A percentile compares a stretch with the other conserved stretches of the same genome.
These are phyloP conservation scores for Citrullus mucosospermus DNA, from an alignment of 306 rosid species.

Conservation along the genomic window DNA sequence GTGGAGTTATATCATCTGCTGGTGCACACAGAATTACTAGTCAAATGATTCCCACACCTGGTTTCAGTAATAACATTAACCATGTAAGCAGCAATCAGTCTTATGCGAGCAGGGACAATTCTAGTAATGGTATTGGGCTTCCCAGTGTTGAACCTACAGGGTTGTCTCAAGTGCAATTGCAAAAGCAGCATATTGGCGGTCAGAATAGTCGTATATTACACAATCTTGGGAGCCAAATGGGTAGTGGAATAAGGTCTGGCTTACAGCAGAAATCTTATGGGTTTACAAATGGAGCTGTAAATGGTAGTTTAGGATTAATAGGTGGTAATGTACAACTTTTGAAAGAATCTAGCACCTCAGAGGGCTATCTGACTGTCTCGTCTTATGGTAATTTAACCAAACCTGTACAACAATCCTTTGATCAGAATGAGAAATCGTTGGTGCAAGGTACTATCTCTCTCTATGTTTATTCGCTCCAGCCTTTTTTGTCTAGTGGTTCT, in stretches of 20 bases:
- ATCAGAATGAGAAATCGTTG: slow-evolving; percentile 45
- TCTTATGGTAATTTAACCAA: slow-evolving; percentile 51
- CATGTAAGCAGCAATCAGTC: slow-evolving; percentile 26
- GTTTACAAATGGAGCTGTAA: slow-evolving; percentile 61
- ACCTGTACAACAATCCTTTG: slow-evolving; percentile 54
- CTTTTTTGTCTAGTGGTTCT: neutral
- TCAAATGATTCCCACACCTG: slow-evolving; percentile 99
- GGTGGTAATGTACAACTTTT: slow-evolving; percentile 46
- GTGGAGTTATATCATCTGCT: slow-evolving; percentile 57
- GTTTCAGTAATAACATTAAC: slow-evolving; percentile 44
- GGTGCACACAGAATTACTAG: slow-evolving; percentile 57
- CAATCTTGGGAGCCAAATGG: slow-evolving; percentile 59
- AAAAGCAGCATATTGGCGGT: slow-evolving; percentile 56
- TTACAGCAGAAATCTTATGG: slow-evolving; percentile 69
- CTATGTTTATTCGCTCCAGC: neutral
- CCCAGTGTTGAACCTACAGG: slow-evolving; percentile 53
- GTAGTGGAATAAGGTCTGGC: slow-evolving; percentile 63
- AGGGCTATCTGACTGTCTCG: slow-evolving; percentile 38
- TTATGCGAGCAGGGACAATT: slow-evolving; percentile 48
- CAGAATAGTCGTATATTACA: slow-evolving; percentile 68
- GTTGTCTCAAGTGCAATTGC: slow-evolving; percentile 56
- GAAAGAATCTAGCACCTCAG: slow-evolving; percentile 56
- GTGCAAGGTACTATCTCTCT: slow-evolving; percentile 43
- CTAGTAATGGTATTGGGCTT: slow-evolving; percentile 46
- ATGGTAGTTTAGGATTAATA: slow-evolving; percentile 60